Evolutionary conservation across 2,329 filamentous ascomycete species (phyloP).

Genomic region (Calonectria pseudoreteaudii): DNA sequence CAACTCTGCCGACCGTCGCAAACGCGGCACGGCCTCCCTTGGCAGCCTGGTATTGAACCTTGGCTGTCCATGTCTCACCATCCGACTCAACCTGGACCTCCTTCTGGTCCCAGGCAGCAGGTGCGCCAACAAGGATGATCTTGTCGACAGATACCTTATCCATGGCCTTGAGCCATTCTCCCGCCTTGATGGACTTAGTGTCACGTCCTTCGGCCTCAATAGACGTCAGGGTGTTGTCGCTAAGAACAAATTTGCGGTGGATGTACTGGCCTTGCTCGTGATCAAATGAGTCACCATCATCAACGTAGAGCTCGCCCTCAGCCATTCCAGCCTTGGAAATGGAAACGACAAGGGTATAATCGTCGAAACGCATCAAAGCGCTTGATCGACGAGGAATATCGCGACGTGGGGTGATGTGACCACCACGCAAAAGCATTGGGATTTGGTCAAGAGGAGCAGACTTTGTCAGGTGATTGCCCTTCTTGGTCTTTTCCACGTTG

Average conservation of each 20-base stretch:
- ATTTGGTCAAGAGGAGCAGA: constrained; percentile 86
- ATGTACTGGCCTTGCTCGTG: constrained; percentile 89
- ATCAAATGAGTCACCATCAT: constrained; percentile 94
- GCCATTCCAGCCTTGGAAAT: constrained; percentile 73
- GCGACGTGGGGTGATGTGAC: constrained; percentile 90
- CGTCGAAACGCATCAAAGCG: constrained; percentile 92
- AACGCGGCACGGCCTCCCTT: constrained; percentile 61
- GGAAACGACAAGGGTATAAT: constrained; percentile 87
- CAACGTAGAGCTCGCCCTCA: constrained; percentile 86
- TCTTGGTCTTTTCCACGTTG: constrained; percentile 75
- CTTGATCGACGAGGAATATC: constrained; percentile 88
- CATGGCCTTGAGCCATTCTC: constrained; percentile 84
- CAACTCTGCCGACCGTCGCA: constrained; percentile 64
- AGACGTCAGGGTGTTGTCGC: constrained; percentile 71
- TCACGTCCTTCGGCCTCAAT: constrained; percentile 72
- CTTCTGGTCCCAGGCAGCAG: constrained; percentile 75
- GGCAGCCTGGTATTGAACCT: constrained; percentile 70
- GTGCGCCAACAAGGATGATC: constrained; percentile 85
- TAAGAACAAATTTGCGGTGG: constrained; percentile 81
- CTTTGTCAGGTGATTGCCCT: constrained; percentile 77
- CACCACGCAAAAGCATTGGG: constrained; percentile 91
- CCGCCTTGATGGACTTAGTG: constrained; percentile 66
- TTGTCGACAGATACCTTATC: constrained; percentile 82
- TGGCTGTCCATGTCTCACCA: constrained; percentile 65
- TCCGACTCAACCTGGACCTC: constrained; percentile 68